These are phyloP conservation scores for Naegleria gruberi DNA, from an alignment of 208 protist genomes.

Conservation along the genomic window DNA sequence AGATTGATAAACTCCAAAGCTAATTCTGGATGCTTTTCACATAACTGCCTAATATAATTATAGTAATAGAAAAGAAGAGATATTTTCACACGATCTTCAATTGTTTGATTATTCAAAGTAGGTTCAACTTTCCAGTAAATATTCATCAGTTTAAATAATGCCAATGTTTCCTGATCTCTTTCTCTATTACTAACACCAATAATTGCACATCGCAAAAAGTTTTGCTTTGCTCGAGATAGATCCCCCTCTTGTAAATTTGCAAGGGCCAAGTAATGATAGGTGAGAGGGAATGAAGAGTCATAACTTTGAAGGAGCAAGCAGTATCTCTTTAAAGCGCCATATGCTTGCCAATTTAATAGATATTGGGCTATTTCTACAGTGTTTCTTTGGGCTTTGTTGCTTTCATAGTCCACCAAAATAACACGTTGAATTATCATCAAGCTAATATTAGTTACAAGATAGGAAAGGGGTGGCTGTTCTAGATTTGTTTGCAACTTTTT, in stretches of 20 bases:
- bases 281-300: background rate
- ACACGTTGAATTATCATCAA: background rate
- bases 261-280: background rate
- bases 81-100: background rate
- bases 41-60: background rate
- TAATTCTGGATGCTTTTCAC: background rate
- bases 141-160: background rate
- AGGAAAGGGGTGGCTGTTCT: too few relatives aligned
- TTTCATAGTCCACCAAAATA: background rate
- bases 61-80: background rate
- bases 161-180: background rate
- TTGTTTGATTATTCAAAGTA: background rate
- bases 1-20: background rate
- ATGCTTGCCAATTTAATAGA: background rate
- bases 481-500: too few relatives aligned
- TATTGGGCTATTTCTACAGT: background rate
- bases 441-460: background rate
- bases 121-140: background rate
- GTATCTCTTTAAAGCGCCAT: background rate
- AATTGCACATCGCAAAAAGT: background rate
- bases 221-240: background rate
- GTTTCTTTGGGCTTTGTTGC: background rate
- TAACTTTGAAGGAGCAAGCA: background rate
- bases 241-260: background rate
- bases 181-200: background rate